phyloP scores from a whole-genome alignment of 495 filamentous ascomycete genomes.

The Ascodesmis nigricans region DNA sequence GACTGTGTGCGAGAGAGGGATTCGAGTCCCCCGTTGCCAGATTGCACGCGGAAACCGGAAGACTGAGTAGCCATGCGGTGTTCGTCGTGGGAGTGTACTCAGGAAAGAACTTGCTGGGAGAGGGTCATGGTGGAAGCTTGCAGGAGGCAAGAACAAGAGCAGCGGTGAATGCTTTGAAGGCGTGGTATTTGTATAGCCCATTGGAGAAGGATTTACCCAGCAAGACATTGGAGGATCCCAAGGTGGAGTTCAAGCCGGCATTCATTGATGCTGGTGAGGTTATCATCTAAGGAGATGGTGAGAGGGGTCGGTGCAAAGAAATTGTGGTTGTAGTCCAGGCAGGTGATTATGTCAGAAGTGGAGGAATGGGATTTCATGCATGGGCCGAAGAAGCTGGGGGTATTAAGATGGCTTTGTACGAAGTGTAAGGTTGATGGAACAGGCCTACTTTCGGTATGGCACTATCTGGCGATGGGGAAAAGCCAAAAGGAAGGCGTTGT shows the following conservation, averaged over 20 bases:
- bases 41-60: slow-evolving; percentile 70
- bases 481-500: too few relatives aligned
- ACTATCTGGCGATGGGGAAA: too few relatives aligned
- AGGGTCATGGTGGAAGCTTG: slow-evolving; percentile 54
- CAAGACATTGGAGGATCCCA: slow-evolving; percentile 39
- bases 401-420: too few relatives aligned
- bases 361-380: too few relatives aligned
- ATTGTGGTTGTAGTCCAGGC: too few relatives aligned
- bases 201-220: slow-evolving; percentile 44
- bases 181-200: slow-evolving; percentile 90
- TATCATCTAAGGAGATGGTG: slow-evolving; percentile 33
- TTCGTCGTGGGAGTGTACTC: slow-evolving; percentile 89
- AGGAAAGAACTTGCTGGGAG: slow-evolving; percentile 70
- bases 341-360: too few relatives aligned
- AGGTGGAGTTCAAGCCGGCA: slow-evolving; percentile 48
- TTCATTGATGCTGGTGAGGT: slow-evolving; percentile 83
- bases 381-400: too few relatives aligned
- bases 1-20: slow-evolving; percentile 65
- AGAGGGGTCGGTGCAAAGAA: too few relatives aligned
- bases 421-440: too few relatives aligned
- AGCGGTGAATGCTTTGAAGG: slow-evolving; percentile 61
- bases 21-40: slow-evolving; percentile 76
- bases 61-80: slow-evolving; percentile 58
- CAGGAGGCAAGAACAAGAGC: slow-evolving; percentile 56
- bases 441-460: too few relatives aligned